Conservation (phyloP, 2,329 filamentous ascomycete species). For the Fusarium nodosum region DNA sequence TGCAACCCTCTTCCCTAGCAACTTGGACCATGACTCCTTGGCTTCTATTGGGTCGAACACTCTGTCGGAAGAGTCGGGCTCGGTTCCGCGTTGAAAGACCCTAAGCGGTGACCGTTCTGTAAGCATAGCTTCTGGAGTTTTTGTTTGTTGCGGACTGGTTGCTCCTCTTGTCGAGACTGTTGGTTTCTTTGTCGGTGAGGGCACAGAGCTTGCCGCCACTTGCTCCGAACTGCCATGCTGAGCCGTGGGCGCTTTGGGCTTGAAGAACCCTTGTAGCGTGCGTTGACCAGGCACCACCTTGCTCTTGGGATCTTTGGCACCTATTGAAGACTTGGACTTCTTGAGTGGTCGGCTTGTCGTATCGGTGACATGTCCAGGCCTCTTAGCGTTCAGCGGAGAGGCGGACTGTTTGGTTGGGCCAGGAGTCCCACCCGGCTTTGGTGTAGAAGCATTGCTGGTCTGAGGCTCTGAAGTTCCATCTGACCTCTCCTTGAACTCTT, state of each 20-base stretch:
- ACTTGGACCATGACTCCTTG: conserved; percentile 87
- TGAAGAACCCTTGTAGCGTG: conserved; percentile 85
- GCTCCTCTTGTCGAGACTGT: conserved; percentile 6
- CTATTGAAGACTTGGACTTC: conserved; percentile 46
- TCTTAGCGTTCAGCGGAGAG: conserved; percentile 31
- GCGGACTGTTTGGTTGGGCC: conserved; percentile 9
- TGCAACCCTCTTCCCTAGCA: conserved; percentile 79
- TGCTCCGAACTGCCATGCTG: conserved; percentile 21
- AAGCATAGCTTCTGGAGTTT: neutral
- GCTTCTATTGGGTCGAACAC: conserved; percentile 77
- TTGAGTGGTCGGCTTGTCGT: conserved; percentile 40
- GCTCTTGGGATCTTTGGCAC: conserved; percentile 50
- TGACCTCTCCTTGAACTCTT: neutral
- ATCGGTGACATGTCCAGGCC: conserved; percentile 28
- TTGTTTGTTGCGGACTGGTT: conserved; percentile 1
- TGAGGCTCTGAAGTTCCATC: conserved; percentile 8
- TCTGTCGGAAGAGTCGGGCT: conserved; percentile 51
- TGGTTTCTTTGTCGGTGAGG: conserved; percentile 35
- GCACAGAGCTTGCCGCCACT: conserved; percentile 21
- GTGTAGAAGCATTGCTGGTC: neutral
- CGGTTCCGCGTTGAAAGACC: conserved; percentile 8
- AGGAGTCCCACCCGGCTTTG: neutral
- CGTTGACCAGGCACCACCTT: conserved; percentile 58
- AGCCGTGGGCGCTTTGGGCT: conserved; percentile 57
- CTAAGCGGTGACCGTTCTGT: conserved; percentile 9